phyloP scores from a whole-genome alignment of 768 basidiomycete species.

The Russula griseocarnosa region DNA sequence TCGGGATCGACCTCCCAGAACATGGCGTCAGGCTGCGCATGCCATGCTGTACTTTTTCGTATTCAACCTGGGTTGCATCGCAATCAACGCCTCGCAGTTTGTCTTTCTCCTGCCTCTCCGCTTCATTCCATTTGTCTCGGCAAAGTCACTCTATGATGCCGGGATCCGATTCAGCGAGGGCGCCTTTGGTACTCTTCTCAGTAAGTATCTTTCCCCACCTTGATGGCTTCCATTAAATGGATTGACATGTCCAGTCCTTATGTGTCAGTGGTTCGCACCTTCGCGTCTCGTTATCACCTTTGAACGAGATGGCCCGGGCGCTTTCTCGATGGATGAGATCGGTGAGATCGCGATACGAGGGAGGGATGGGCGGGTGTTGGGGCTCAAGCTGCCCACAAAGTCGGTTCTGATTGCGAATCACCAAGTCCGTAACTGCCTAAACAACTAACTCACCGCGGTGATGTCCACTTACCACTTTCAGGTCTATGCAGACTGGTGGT shows the following conservation, averaged over 20 bases:
- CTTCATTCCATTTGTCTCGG: slow-evolving; percentile 55
- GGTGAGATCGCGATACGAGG: slow-evolving; percentile 55
- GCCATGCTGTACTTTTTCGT: slow-evolving; percentile 51
- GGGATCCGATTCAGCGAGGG: slow-evolving; percentile 81
- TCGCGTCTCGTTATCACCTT: slow-evolving; percentile 69
- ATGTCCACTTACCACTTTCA: slow-evolving; percentile 31
- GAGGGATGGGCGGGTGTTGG: slow-evolving; percentile 50
- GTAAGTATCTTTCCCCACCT: slow-evolving; percentile 40
- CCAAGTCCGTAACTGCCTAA: slow-evolving; percentile 49
- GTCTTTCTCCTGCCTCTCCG: slow-evolving; percentile 63
- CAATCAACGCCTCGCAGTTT: slow-evolving; percentile 72
- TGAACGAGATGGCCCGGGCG: slow-evolving; percentile 63
- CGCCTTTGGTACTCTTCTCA: slow-evolving; percentile 68
- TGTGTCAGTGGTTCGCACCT: slow-evolving; percentile 80
- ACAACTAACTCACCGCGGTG: neutral
- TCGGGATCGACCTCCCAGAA: slow-evolving; percentile 45
- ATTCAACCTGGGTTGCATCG: slow-evolving; percentile 62
- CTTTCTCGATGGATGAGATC: slow-evolving; percentile 57
- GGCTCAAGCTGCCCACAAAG: slow-evolving; percentile 70
- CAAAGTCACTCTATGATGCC: slow-evolving; percentile 55
- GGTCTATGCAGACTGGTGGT: slow-evolving; percentile 82
- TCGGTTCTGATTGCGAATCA: slow-evolving; percentile 89
- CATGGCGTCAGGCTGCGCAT: slow-evolving; percentile 51
- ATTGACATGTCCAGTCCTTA: slow-evolving; percentile 50
- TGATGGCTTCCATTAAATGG: neutral